These are phyloP conservation scores for Pestalotiopsis sp. DNA, from an alignment of 2,329 filamentous ascomycete genomes.

Conservation along the genomic window DNA sequence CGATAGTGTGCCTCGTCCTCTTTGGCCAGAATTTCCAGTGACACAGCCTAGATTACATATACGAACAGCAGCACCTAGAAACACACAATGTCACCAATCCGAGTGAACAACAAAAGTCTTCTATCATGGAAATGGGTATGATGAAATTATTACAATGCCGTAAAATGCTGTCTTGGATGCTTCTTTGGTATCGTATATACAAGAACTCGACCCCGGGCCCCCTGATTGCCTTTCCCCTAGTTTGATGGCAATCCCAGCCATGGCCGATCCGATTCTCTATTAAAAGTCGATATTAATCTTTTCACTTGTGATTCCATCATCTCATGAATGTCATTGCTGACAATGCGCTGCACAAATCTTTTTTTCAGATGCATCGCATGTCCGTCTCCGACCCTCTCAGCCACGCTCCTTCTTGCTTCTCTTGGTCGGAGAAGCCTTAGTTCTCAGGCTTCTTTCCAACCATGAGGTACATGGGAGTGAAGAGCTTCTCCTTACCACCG, in stretches of 20 bases:
- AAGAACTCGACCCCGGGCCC: constrained; percentile 4
- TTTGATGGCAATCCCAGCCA: background rate
- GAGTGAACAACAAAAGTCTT: background rate
- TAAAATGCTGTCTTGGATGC: background rate
- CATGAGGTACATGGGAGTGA: constrained; percentile 99
- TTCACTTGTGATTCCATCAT: constrained; percentile 9
- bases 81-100: background rate
- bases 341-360: background rate
- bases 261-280: constrained; percentile 3
- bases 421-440: constrained; percentile 23
- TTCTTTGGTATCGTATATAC: constrained; percentile 8
- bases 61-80: background rate
- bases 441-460: constrained; percentile 78
- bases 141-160: background rate
- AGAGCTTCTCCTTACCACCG: constrained; percentile 86
- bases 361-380: background rate
- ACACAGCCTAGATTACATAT: no score
- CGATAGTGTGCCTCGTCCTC: background rate
- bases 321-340: constrained; percentile 10
- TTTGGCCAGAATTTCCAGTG: no score
- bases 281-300: constrained; percentile 1
- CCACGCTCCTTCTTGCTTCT: background rate
- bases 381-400: background rate
- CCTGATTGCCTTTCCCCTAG: background rate
- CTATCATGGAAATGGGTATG: background rate